phyloP scores from a whole-genome alignment of 2,329 filamentous ascomycete genomes.

The Dactylellina parvicollis region DNA sequence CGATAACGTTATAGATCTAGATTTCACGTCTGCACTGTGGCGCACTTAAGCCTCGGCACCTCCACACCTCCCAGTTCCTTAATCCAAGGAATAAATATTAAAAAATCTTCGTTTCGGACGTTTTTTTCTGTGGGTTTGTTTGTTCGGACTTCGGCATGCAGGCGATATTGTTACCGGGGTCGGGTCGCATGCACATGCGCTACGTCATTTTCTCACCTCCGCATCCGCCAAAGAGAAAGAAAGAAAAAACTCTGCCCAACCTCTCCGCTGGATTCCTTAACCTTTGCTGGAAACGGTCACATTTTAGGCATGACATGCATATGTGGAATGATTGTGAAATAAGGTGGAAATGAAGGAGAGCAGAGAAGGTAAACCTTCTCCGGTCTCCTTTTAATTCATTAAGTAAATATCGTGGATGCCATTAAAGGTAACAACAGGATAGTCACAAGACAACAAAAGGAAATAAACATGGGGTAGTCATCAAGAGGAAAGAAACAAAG shows the following conservation, averaged over 20 bases:
- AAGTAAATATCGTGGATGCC: constrained; percentile 22
- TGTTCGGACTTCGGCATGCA: constrained; percentile 15
- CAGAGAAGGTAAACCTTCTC: background rate
- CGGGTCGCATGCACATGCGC: constrained; percentile 10
- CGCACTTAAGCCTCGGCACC: background rate
- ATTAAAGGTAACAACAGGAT: background rate
- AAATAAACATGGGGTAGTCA: constrained; percentile 16
- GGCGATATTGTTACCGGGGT: constrained; percentile 23
- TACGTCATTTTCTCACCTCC: constrained; percentile 50
- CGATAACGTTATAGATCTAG: constrained; percentile 27
- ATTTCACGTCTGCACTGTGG: too few species aligned
- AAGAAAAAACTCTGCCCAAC: background rate
- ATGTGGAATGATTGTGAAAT: background rate
- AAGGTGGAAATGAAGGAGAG: background rate
- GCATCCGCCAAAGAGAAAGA: background rate
- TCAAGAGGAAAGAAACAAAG: constrained; percentile 18
- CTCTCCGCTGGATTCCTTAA: background rate
- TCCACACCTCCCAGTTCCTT: background rate
- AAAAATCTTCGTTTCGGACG: background rate
- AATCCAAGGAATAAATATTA: background rate
- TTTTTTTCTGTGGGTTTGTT: background rate
- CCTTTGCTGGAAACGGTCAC: background rate
- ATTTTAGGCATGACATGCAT: background rate
- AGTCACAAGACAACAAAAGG: constrained; percentile 1
- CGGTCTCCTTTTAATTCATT: constrained; percentile 28